phyloP scores from a whole-genome alignment of 2,329 filamentous ascomycete species.

The Corynespora cassiicola region DNA sequence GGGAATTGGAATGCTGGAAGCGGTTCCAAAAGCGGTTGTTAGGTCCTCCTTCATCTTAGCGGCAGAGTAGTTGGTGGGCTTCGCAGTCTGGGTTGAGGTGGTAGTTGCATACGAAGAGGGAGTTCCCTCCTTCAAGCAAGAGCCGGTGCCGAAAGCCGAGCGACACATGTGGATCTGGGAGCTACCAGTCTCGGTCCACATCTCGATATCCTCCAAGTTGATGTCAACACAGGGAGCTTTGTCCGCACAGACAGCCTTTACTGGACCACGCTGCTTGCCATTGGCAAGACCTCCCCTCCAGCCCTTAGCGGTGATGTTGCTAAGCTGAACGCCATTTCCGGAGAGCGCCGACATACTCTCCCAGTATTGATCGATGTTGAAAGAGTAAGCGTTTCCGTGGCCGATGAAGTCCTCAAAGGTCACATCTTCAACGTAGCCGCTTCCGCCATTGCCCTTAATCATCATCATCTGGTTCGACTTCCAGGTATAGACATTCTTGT shows the following conservation, averaged over 20 bases:
- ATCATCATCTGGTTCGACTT: conserved; percentile 69
- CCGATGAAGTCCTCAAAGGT: conserved; percentile 66
- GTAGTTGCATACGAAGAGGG: conserved; percentile 35
- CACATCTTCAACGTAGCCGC: conserved; percentile 58
- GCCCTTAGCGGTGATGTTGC: conserved; percentile 59
- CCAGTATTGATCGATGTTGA: conserved; percentile 65
- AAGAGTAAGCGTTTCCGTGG: conserved; percentile 64
- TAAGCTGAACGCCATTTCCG: conserved; percentile 60
- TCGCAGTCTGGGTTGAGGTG: conserved; percentile 42
- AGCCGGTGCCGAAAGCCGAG: conserved; percentile 57
- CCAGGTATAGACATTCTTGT: conserved; percentile 65
- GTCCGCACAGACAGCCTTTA: conserved; percentile 60
- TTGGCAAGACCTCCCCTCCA: conserved; percentile 63
- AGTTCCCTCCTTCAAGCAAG: conserved; percentile 51
- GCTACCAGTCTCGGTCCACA: conserved; percentile 59
- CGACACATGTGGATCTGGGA: conserved; percentile 54
- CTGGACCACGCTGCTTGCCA: conserved; percentile 58
- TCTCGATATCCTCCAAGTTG: conserved; percentile 57
- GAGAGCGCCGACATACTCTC: conserved; percentile 46
- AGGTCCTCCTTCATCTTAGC: conserved; percentile 44
- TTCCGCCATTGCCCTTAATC: conserved; percentile 67
- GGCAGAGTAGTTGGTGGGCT: conserved; percentile 47
- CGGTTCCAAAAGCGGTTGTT: conserved; percentile 35
- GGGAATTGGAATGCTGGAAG: conserved; percentile 49
- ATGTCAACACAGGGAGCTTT: conserved; percentile 61